Conservation (phyloP, 768 basidiomycete species). For the Mycena olivaceomarginata region DNA sequence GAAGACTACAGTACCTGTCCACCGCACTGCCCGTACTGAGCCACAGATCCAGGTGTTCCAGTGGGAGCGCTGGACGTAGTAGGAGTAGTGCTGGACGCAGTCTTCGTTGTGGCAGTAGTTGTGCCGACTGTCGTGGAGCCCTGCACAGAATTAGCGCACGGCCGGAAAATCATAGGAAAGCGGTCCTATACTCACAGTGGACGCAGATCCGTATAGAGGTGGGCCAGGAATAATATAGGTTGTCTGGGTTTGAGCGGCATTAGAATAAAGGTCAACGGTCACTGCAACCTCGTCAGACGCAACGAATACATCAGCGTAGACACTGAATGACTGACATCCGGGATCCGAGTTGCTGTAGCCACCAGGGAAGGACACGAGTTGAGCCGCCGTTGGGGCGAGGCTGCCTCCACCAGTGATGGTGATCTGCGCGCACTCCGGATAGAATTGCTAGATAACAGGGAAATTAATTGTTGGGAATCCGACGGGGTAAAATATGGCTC, state of each 20-base stretch:
- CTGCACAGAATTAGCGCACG: slow-evolving; percentile 11
- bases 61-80: slow-evolving; percentile 44
- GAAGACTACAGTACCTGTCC: neutral
- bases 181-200: slow-evolving; percentile 28
- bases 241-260: slow-evolving; percentile 60
- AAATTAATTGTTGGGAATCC: neutral
- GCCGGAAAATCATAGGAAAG: slow-evolving; percentile 1
- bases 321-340: slow-evolving; percentile 56
- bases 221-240: slow-evolving; percentile 67
- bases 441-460: slow-evolving; percentile 72
- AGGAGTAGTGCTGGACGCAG: slow-evolving; percentile 39
- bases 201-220: slow-evolving; percentile 65
- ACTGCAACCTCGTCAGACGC: slow-evolving; percentile 52
- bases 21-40: slow-evolving; percentile 66
- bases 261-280: slow-evolving; percentile 62
- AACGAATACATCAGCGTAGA: slow-evolving; percentile 45
- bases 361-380: slow-evolving; percentile 71
- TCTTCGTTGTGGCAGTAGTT: slow-evolving; percentile 31
- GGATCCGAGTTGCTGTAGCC: slow-evolving; percentile 65
- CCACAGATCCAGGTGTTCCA: slow-evolving; percentile 52
- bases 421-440: slow-evolving; percentile 75
- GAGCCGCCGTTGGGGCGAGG: slow-evolving; percentile 59
- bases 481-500: slow-evolving; percentile 38
- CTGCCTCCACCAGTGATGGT: slow-evolving; percentile 64
- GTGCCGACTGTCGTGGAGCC: slow-evolving; percentile 22